Percentiles rank a stretch among this genome's conserved stretches.
Evolutionary conservation across 2,329 filamentous ascomycete species (phyloP).

Genomic region (Dactylonectria estremocensis): DNA sequence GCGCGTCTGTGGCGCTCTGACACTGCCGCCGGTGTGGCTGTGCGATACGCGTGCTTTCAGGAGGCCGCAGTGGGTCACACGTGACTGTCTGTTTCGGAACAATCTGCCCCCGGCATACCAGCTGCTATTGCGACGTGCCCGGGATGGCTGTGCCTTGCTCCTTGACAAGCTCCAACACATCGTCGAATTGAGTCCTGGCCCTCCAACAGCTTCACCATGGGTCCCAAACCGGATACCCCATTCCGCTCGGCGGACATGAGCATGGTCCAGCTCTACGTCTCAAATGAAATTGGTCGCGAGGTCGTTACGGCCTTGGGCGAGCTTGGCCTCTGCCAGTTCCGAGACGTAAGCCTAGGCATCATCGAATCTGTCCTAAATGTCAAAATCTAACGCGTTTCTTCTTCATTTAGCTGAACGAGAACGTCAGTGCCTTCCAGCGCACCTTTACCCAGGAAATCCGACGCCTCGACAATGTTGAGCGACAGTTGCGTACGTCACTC

Average conservation of each 20-base stretch:
- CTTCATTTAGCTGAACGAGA: constrained; percentile 83
- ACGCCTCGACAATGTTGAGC: constrained; percentile 96
- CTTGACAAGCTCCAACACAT: constrained; percentile 51
- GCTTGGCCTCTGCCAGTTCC: constrained; percentile 95
- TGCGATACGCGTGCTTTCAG: constrained; percentile 15
- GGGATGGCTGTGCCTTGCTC: constrained; percentile 47
- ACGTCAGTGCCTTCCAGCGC: constrained; percentile 94
- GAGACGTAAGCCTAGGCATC: constrained; percentile 80
- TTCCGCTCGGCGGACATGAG: constrained; percentile 99
- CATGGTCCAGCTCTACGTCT: constrained; percentile 99
- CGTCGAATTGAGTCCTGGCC: constrained; percentile 51
- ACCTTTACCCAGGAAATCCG: constrained; percentile 99
- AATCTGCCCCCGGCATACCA: constrained; percentile 43
- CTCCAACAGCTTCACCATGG: constrained; percentile 64
- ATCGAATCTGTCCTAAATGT: constrained; percentile 33
- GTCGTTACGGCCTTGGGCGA: constrained; percentile 97
- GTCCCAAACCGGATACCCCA: constrained; percentile 86
- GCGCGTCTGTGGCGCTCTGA: background rate
- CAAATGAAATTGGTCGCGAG: constrained; percentile 98
- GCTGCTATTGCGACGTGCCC: constrained; percentile 46
- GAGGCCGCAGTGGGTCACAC: constrained; percentile 36
- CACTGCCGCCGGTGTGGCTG: constrained; percentile 21
- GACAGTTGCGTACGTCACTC: constrained; percentile 87
- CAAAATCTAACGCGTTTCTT: constrained; percentile 35
- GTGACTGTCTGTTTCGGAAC: constrained; percentile 46